These are phyloP conservation scores for Penicillium bialowiezense DNA, from an alignment of 495 filamentous ascomycete species.

Conservation along the genomic window DNA sequence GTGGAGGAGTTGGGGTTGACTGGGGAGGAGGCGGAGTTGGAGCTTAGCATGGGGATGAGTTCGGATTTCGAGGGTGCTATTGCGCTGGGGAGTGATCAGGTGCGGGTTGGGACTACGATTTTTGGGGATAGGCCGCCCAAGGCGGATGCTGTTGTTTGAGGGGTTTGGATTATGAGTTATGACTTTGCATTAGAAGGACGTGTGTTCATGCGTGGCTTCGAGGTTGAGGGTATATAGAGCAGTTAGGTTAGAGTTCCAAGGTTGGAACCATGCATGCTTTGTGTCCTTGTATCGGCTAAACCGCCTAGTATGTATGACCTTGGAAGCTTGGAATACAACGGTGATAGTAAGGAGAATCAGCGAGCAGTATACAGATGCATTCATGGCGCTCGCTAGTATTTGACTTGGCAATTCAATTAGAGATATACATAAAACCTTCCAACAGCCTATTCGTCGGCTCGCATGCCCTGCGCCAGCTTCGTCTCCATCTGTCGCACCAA, in stretches of 20 bases:
- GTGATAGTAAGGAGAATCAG: too few relatives aligned
- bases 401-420: slow-evolving; percentile 17
- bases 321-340: too few relatives aligned
- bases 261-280: too few relatives aligned
- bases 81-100: slow-evolving; percentile 77
- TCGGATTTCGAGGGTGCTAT: slow-evolving; percentile 92
- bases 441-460: neutral
- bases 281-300: too few relatives aligned
- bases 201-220: too few relatives aligned
- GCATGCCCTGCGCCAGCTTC: slow-evolving; percentile 57
- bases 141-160: slow-evolving; percentile 55
- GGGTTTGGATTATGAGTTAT: slow-evolving; percentile 3
- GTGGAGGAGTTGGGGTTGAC: slow-evolving; percentile 46
- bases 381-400: slow-evolving; percentile 25
- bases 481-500: slow-evolving; percentile 86
- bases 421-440: slow-evolving; percentile 24
- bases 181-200: neutral
- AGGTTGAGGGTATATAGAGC: too few relatives aligned
- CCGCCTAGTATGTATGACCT: too few relatives aligned
- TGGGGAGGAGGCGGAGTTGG: slow-evolving; percentile 42
- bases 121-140: slow-evolving; percentile 80
- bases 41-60: slow-evolving; percentile 85
- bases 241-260: too few relatives aligned
- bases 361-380: too few relatives aligned
- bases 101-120: slow-evolving; percentile 92